Conservation (phyloP, 306 rosid genomes). For the Delonix regia region DNA sequence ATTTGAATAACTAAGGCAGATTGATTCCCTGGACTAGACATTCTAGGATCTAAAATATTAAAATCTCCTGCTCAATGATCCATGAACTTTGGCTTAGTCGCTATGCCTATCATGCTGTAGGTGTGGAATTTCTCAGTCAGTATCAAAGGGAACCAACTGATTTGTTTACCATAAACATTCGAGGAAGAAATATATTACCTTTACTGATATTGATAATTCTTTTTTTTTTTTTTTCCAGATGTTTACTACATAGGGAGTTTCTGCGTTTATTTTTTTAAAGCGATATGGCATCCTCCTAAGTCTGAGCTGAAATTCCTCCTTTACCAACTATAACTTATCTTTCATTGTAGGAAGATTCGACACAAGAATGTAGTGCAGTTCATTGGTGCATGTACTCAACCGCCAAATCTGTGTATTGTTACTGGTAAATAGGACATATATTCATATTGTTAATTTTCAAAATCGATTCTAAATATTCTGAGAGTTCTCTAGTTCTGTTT, state of each 20-base stretch:
- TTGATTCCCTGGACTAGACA: slow-evolving; percentile 25
- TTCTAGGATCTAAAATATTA: slow-evolving; percentile 6
- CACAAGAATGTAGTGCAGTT: slow-evolving; percentile 99
- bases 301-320: slow-evolving; percentile 27
- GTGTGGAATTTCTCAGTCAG: slow-evolving; percentile 3
- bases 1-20: slow-evolving; percentile 15
- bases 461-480: not conserved
- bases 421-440: slow-evolving; percentile 65
- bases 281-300: slow-evolving; percentile 18
- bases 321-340: slow-evolving; percentile 26
- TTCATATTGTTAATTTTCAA: slow-evolving; percentile 22
- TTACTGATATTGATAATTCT: no score
- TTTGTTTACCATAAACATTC: slow-evolving; percentile 24
- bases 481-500: not conserved
- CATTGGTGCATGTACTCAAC: slow-evolving; percentile 92
- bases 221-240: not conserved
- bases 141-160: slow-evolving; percentile 1
- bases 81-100: slow-evolving; percentile 28
- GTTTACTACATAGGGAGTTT: slow-evolving; percentile 26
- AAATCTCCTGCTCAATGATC: slow-evolving; percentile 26
- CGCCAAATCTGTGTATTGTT: slow-evolving; percentile 92
- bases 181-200: slow-evolving; percentile 21
- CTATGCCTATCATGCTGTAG: not conserved
- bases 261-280: not conserved
- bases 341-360: slow-evolving; percentile 82